Base-by-base conservation (phyloP, 2,329 filamentous ascomycete genomes). In the Lecanosticta acicola region DNA sequence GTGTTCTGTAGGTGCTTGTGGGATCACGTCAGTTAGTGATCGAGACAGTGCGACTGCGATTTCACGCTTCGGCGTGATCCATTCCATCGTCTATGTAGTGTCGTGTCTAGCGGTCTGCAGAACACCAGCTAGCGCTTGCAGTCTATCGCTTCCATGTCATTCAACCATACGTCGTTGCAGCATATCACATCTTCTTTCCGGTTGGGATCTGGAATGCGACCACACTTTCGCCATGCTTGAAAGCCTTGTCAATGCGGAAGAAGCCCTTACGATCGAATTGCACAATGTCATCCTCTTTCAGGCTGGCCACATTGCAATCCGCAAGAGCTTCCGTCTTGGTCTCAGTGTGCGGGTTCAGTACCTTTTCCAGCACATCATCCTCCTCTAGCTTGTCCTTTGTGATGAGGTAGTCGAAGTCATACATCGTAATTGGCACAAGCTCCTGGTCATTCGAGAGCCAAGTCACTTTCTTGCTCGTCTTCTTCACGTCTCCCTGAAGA, bases 191-290 rank as follows among this genome's bases (percentile, higher is more conserved):
- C 51, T 59, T 60, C 69, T 80, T 83, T 20, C 81, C 82, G 7
- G 82, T 85, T 3, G 83, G 83, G 57, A 86, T 84, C 65, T 80
- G 78, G 70, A 85, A 85, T 47, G 84, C 73, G 16, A 85, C 75
- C 21, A 78, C 78, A 20, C 76, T 70, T 65, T 80, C 71, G 1
- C 78, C 80, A 61, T 79, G 75, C 51, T 68, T 66, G 49, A 76
- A 78, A 10, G 79, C 69, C 54, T 71, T 73, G 69, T 97, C 91
- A 19, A 94, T 83, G 42, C 91, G 78, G 74, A 86, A 97, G 71
- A 87, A 97, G 1, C 90, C 91, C 69, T 91, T 88, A 51, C 91
- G 79, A 75, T 97, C 91, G 37, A 97, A 85, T 73, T 97, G 93
- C 58, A 97, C 88, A 52, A 97, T 91, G 59, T 95, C 89, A 61